Evolutionary conservation across 1,284 basidiomycete genomes (phyloP).

Genomic region (Tetrapyrgos nigripes): DNA sequence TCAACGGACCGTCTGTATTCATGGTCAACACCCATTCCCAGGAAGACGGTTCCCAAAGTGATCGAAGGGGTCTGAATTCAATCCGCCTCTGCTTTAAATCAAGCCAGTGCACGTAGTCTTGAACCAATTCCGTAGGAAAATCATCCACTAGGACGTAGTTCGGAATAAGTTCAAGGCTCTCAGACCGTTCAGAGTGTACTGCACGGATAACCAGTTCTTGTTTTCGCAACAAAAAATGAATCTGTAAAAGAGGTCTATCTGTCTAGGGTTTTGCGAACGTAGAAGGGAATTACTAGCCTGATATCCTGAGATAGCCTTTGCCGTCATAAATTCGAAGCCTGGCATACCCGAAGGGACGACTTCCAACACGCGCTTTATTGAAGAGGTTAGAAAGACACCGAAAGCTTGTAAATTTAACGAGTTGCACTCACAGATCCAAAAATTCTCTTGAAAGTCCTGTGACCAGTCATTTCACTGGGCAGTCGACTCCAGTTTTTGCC

Average conservation of each 20-base stretch:
- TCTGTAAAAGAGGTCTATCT: slow-evolving; percentile 16
- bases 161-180: slow-evolving; percentile 8
- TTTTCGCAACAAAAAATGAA: slow-evolving; percentile 24
- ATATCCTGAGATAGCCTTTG: slow-evolving; percentile 8
- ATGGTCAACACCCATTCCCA: background rate
- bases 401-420: background rate
- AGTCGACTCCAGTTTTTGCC: slow-evolving; percentile 35
- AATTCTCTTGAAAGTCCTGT: slow-evolving; percentile 28
- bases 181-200: background rate
- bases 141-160: background rate
- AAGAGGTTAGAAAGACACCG: background rate
- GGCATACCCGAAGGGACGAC: slow-evolving; percentile 29
- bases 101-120: slow-evolving; percentile 9
- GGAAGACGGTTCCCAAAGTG: background rate
- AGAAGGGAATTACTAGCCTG: slow-evolving; percentile 14
- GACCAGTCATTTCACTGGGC: slow-evolving; percentile 26
- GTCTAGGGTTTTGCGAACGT: background rate
- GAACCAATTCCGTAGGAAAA: background rate
- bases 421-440: slow-evolving; percentile 30
- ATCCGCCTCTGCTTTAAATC: background rate
- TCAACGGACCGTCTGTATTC: background rate
- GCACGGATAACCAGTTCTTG: slow-evolving; percentile 24
- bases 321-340: slow-evolving; percentile 27
- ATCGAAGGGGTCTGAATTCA: background rate
- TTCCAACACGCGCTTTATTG: slow-evolving; percentile 11